phyloP scores from a whole-genome alignment of 352 stramenopile species.

The Phytophthora meadii region DNA sequence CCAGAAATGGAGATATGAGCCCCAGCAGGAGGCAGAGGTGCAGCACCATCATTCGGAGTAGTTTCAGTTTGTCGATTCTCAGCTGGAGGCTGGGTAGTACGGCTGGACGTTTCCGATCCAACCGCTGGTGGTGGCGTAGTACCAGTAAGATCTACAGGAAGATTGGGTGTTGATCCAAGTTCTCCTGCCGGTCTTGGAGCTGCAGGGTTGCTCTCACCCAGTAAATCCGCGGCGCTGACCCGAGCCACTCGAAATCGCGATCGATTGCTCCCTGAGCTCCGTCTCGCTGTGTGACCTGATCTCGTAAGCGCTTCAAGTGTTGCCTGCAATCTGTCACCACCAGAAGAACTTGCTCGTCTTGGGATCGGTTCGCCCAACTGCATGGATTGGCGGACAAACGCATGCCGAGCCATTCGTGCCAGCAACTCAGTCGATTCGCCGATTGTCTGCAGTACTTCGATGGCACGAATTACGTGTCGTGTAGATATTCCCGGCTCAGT shows the following conservation, averaged over 20 bases:
- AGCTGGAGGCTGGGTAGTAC: slow-evolving; percentile 2
- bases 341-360: slow-evolving; percentile 13
- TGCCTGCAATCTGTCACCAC: slow-evolving; percentile 11
- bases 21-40: slow-evolving; percentile 10
- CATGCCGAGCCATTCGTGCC: slow-evolving; percentile 52
- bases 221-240: slow-evolving; percentile 23
- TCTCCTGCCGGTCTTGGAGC: background rate
- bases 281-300: slow-evolving; percentile 9
- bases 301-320: slow-evolving; percentile 4
- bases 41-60: slow-evolving; percentile 4
- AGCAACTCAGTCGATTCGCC: slow-evolving; percentile 61
- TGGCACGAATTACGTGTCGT: slow-evolving; percentile 43
- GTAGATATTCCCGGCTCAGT: slow-evolving; percentile 17
- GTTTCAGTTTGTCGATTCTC: slow-evolving; percentile 4
- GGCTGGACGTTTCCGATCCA: slow-evolving; percentile 6
- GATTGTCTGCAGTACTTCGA: slow-evolving; percentile 64
- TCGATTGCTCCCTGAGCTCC: slow-evolving; percentile 13
- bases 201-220: slow-evolving; percentile 3
- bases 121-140: background rate
- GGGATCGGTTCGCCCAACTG: slow-evolving; percentile 29
- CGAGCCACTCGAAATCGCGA: slow-evolving; percentile 29
- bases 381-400: slow-evolving; percentile 56
- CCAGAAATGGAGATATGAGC: slow-evolving; percentile 43
- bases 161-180: slow-evolving; percentile 19
- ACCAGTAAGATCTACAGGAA: slow-evolving; percentile 31